phyloP scores from a whole-genome alignment of 305 asterid genomes.

The Fraxinus greggii region DNA sequence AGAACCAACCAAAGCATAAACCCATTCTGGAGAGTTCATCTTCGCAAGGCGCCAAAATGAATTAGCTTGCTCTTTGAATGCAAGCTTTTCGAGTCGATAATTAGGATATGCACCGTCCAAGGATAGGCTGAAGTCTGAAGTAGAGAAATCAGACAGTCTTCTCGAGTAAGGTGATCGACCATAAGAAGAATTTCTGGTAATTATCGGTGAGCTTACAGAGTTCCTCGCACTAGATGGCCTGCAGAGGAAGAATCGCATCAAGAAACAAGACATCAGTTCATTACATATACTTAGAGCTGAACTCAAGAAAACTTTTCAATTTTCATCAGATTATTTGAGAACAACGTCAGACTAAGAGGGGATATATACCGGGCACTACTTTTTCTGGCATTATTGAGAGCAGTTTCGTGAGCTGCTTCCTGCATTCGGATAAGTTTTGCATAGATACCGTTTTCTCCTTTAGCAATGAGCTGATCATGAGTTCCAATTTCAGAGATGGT shows the following conservation, averaged over 20 bases:
- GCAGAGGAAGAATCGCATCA: conserved; percentile 19
- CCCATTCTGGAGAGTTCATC: conserved; percentile 99
- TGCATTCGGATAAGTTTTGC: conserved; percentile 93
- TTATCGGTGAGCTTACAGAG: conserved; percentile 95
- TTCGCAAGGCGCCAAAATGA: conserved; percentile 91
- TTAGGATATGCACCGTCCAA: conserved; percentile 73
- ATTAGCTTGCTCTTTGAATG: conserved; percentile 89
- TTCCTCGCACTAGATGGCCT: conserved; percentile 99
- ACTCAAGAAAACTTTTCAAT: neutral
- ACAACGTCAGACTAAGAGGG: neutral
- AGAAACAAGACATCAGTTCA: neutral
- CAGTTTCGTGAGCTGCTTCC: conserved; percentile 94
- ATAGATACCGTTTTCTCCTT: conserved; percentile 79
- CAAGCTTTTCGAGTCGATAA: conserved; percentile 78
- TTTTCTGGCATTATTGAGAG: conserved; percentile 76
- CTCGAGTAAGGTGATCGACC: conserved; percentile 96
- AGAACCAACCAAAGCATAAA: conserved; percentile 81
- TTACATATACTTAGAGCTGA: neutral
- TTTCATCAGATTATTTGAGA: neutral
- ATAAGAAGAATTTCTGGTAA: conserved; percentile 86
- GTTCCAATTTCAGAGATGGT: conserved; percentile 83
- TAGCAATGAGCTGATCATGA: conserved; percentile 77
- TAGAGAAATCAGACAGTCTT: conserved; percentile 90
- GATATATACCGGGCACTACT: conserved; percentile 86
- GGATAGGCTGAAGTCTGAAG: conserved; percentile 92